Evolutionary conservation across 1,139 yeast species (phyloP), one percentile per base, ranked within the genome.

Genomic region (Spathaspora sp.): DNA sequence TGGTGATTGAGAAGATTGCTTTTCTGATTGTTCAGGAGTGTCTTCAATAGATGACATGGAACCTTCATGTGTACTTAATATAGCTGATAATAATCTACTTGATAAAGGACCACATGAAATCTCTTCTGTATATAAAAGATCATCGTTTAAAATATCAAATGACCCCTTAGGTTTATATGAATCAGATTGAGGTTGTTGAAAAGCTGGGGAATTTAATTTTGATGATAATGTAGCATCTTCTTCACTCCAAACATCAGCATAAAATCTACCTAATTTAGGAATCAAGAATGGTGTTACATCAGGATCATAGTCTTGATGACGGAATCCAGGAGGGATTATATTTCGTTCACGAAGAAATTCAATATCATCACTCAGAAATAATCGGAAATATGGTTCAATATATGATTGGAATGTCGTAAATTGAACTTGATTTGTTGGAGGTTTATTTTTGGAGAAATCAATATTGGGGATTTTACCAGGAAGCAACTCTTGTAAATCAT

Each of bases 71-170:
- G 79, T 80, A 51, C 80, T 78, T 49, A 87, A 63, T 20, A 93
- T 74, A 0, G 98, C 98, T 4, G 96, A 82, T 44, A 95, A 65
- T 42, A 95, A 72, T 49, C 99, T 78, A 26, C 93, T 84, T 0
- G 96, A 87, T 38, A 93, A 72, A 0, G 99, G 99, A 0, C 99
- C 99, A 62, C 96, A 87, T 0, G 96, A 86, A 1, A 91, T 72
- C 18, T 80, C 83, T 50, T 86, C 95, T 0, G 84, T 74, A 51
- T 86, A 95, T 46, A 91, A 65, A 2, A 70, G 66, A 4, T 80
- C 84, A 56, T 89, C 97, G 23, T 65, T 73, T 37, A 91, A 55
- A 18, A 73, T 74, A 20, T 78, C 82, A 1, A 84, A 72, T 0
- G 84, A 70, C 2, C 90, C 93, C 51, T 76, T 80, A 0, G 96